phyloP scores from a whole-genome alignment of 2,329 filamentous ascomycete species.

The Colletotrichum trifolii region DNA sequence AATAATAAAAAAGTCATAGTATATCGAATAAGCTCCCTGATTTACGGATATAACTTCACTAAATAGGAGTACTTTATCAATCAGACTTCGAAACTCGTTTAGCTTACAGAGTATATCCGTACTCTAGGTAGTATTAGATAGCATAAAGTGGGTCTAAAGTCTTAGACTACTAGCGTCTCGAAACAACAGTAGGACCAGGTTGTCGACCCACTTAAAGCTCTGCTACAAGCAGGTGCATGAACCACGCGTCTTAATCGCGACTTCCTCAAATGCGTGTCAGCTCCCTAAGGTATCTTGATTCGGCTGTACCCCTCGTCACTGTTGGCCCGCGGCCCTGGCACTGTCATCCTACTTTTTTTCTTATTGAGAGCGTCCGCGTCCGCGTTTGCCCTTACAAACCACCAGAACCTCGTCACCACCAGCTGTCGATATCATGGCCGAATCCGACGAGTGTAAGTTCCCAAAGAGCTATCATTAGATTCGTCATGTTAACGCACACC shows the following conservation, averaged over 20 bases:
- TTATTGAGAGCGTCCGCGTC: neutral
- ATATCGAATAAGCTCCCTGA: too few relatives aligned
- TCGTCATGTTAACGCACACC: neutral
- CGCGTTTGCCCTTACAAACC: neutral
- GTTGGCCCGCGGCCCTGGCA: too few relatives aligned
- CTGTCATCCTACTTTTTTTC: neutral
- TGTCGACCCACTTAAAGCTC: neutral
- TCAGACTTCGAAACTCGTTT: too few relatives aligned
- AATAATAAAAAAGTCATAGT: too few relatives aligned
- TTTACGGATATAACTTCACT: too few relatives aligned
- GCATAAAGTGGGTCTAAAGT: neutral
- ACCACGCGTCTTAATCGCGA: constrained; percentile 33
- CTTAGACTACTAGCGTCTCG: constrained; percentile 15
- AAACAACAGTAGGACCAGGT: neutral
- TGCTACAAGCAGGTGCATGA: constrained; percentile 17
- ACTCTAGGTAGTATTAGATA: too few relatives aligned
- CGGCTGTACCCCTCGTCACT: too few relatives aligned
- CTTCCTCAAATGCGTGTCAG: constrained; percentile 25
- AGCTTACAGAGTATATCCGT: too few relatives aligned
- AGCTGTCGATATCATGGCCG: constrained; percentile 20
- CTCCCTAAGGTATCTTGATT: neutral
- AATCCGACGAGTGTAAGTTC: constrained; percentile 29
- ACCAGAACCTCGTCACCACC: neutral
- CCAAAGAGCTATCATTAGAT: neutral
- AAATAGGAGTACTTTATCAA: too few relatives aligned